Evolutionary conservation across 805 yeast species (phyloP).

Genomic region (Hanseniaspora mollemarum): DNA sequence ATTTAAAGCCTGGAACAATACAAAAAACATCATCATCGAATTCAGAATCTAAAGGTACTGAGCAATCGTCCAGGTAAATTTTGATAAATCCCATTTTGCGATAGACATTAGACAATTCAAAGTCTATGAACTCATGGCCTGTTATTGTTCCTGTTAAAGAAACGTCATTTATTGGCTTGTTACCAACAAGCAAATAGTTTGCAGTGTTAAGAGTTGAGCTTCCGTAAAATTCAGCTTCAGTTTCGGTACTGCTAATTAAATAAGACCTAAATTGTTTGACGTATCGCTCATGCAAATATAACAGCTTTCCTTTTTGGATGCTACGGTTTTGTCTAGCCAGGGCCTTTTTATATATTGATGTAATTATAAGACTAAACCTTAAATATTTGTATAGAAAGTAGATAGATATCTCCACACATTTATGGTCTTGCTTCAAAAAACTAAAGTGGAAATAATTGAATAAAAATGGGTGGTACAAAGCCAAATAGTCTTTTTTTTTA

Average conservation of each 20-base stretch:
- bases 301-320: neutral
- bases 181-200: conserved; percentile 2
- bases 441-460: neutral
- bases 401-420: neutral
- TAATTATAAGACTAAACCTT: neutral
- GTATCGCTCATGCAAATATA: neutral
- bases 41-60: neutral
- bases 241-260: neutral
- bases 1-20: neutral
- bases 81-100: neutral
- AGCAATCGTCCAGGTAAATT: neutral
- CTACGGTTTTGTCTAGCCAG: neutral
- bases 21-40: conserved; percentile 5
- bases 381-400: neutral
- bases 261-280: neutral
- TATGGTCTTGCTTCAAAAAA: neutral
- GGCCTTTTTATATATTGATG: neutral
- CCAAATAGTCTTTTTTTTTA: neutral
- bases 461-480: neutral
- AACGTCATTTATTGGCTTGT: neutral
- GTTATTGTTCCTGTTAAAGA: conserved; percentile 3
- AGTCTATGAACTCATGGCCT: conserved; percentile 1
- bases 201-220: neutral
- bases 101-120: neutral
- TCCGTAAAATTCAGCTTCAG: neutral